Evolutionary conservation across 257 asterid genomes (phyloP).

Genomic region (Marsdenia floribunda): DNA sequence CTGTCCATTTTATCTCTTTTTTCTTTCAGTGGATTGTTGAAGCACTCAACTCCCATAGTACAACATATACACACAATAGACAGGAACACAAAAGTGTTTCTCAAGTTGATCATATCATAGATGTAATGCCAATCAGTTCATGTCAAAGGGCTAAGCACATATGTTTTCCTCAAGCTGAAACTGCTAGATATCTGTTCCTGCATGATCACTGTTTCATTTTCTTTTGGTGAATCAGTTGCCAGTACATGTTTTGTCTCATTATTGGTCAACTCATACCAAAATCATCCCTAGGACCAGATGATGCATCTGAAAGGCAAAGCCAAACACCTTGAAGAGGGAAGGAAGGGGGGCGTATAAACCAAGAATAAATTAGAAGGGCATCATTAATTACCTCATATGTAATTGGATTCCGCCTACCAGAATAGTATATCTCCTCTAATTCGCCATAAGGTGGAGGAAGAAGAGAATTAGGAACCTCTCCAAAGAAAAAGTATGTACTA

Average conservation of each 20-base stretch:
- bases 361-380: slow-evolving; percentile 3
- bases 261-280: not conserved
- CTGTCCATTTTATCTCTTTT: too few relatives aligned
- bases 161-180: too few relatives aligned
- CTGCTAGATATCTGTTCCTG: too few relatives aligned
- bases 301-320: not conserved
- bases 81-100: too few relatives aligned
- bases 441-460: slow-evolving; percentile 91
- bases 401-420: slow-evolving; percentile 83
- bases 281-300: not conserved
- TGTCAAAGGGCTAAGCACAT: too few relatives aligned
- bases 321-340: not conserved
- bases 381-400: slow-evolving; percentile 56
- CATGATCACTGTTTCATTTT: too few relatives aligned
- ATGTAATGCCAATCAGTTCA: too few relatives aligned
- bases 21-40: too few relatives aligned
- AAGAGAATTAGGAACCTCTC: slow-evolving; percentile 74
- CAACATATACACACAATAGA: too few relatives aligned
- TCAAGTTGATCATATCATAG: too few relatives aligned
- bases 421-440: slow-evolving; percentile 67
- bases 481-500: slow-evolving; percentile 76
- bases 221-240: too few relatives aligned
- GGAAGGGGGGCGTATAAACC: not conserved
- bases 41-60: too few relatives aligned
- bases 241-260: not conserved